phyloP scores from a whole-genome alignment of 352 stramenopile species.

The Thraustotheca clavata region DNA sequence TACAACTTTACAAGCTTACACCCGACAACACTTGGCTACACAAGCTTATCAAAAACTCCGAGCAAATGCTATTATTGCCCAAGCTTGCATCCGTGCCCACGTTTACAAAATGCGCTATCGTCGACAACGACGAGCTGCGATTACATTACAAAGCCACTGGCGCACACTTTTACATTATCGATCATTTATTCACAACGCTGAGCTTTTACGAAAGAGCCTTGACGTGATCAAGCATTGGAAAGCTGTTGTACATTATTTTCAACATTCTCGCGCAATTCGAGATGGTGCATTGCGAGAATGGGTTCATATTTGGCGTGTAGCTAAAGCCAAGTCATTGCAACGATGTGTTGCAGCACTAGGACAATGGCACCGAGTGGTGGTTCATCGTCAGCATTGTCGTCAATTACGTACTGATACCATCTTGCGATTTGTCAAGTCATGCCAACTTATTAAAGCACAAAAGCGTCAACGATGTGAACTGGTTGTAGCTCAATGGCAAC shows the following conservation, averaged over 20 bases:
- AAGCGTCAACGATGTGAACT: background rate
- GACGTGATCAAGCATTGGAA: background rate
- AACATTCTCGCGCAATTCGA: background rate
- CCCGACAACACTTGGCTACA: slow-evolving; percentile 38
- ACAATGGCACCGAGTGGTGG: background rate
- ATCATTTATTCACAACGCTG: background rate
- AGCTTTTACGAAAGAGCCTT: background rate
- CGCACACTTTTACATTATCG: background rate
- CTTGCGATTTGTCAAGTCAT: background rate
- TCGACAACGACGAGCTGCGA: background rate
- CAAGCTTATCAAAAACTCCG: background rate
- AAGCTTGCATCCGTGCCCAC: background rate
- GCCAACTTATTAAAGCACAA: background rate
- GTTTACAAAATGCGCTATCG: background rate
- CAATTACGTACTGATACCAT: background rate
- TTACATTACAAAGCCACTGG: background rate
- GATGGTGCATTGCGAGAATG: background rate
- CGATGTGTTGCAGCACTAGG: background rate
- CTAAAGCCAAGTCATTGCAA: background rate
- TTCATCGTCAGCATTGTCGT: background rate
- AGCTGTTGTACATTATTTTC: background rate
- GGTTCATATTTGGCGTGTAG: background rate
- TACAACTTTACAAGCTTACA: slow-evolving; percentile 40
- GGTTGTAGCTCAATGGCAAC: background rate
- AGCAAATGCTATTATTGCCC: background rate